Conservation (phyloP, 1,284 basidiomycete species). For the Sutorius eximius region DNA sequence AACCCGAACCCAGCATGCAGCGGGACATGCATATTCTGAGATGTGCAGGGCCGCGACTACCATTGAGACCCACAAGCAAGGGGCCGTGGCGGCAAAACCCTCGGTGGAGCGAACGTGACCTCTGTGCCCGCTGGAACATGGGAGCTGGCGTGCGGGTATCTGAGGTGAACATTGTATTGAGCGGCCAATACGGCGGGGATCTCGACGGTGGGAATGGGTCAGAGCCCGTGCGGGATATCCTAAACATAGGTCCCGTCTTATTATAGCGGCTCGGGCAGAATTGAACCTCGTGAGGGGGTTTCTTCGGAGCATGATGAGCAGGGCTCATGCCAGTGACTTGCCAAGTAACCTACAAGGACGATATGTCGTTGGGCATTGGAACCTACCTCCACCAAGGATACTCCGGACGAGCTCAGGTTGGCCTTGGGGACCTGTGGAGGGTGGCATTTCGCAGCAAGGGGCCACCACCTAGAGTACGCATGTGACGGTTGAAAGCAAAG, state of each 20-base stretch:
- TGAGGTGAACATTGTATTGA: slow-evolving; percentile 8
- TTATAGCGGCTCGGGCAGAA: background rate
- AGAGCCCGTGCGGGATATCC: background rate
- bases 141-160: background rate
- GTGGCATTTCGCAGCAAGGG: background rate
- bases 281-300: background rate
- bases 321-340: background rate
- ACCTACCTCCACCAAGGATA: background rate
- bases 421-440: background rate
- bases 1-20: background rate
- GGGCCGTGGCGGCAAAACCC: background rate
- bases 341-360: background rate
- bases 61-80: background rate
- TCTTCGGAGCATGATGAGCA: background rate
- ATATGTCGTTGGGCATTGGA: background rate
- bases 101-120: background rate
- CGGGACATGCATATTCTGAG: slow-evolving; percentile 1
- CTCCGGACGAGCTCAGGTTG: background rate
- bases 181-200: background rate
- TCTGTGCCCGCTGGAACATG: background rate
- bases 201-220: background rate
- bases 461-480: background rate
- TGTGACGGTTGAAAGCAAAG: background rate
- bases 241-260: slow-evolving; percentile 11
- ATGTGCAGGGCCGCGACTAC: background rate